Base-by-base conservation (phyloP, 23 red algal species). In the Pyropia yezoensis region DNA sequence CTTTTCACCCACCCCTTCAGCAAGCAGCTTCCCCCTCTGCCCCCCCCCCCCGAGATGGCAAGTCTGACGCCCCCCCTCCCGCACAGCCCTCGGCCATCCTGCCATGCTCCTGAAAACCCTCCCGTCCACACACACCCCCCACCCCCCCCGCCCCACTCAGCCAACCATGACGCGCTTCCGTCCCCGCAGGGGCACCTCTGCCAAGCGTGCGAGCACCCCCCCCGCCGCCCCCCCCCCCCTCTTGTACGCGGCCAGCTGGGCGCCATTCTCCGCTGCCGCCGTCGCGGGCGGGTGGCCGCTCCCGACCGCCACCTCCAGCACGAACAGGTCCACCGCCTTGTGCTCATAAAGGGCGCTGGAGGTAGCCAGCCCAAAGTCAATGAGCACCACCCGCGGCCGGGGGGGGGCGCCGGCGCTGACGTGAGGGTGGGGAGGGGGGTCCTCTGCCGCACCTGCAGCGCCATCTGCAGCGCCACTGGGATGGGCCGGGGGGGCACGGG, bases 321-420 rank as follows among this genome's bases (percentile, higher is more conserved):
- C 87, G 62, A 75, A 90, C 14, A 90, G 55, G 25, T 90, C 87
- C 13, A 90, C 87, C 50, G 87, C 87, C 77, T 82, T 67, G 65
- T 90, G 77, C 55, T 90, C 87, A 19, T 90, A 77, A 0, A 65
- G 65, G 39, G 34, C 56, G 57, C 79, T 90, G 19, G 54, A 50
- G 25, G 62, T 57, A 61, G 71, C 78, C 12, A 90, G 19, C 7
- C 87, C 87, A 83, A 90, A 90, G 52, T 90, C 87, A 75, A 90
- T 90, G 26, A 83, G 7, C 63, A 57, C 58, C 20, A 80, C 18
- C 11, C 54, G n/a, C n/a, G n/a, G n/a, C n/a, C n/a, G 60, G n/a
- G 73, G 29, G 39, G 39, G 39, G 4, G 39, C 39, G 39, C 39
- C 39, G 39, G n/a, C n/a, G n/a, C 7, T 8, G 7, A 8, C 0